Conservation (phyloP, 1,284 basidiomycete species). For the Ceratobasidium sp. region DNA sequence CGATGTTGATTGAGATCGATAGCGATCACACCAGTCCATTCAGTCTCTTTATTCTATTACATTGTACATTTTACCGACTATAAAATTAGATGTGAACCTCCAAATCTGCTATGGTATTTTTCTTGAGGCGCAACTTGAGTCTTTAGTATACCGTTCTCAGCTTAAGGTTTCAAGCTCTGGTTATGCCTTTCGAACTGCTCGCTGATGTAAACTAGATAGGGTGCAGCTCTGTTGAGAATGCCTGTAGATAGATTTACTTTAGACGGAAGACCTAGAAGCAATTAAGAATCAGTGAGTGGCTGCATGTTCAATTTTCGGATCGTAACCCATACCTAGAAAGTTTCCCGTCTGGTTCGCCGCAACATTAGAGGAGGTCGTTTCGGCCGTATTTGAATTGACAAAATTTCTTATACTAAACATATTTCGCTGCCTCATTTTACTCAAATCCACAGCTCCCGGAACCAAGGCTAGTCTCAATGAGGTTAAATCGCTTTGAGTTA, state of each 20-base stretch:
- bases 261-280: not conserved
- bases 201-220: not conserved
- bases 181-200: constrained; percentile 7
- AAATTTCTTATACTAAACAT: not conserved
- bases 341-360: no score
- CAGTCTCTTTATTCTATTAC: no score
- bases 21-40: no score
- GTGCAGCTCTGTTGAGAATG: not conserved
- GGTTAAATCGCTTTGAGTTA: not conserved
- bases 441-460: constrained; percentile 1
- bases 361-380: not conserved
- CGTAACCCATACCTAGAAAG: no score
- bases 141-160: not conserved
- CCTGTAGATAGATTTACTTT: not conserved
- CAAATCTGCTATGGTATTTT: not conserved
- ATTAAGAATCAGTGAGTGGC: no score
- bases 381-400: not conserved
- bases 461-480: not conserved
- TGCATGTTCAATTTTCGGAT: no score
- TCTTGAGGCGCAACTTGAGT: not conserved
- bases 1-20: no score
- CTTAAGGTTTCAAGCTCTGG: not conserved
- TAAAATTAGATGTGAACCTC: no score
- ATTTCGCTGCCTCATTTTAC: constrained; percentile 1
- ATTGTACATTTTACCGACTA: no score